Evolutionary conservation across 805 yeast genomes (phyloP).

Genomic region (Lachancea kluyveri): DNA sequence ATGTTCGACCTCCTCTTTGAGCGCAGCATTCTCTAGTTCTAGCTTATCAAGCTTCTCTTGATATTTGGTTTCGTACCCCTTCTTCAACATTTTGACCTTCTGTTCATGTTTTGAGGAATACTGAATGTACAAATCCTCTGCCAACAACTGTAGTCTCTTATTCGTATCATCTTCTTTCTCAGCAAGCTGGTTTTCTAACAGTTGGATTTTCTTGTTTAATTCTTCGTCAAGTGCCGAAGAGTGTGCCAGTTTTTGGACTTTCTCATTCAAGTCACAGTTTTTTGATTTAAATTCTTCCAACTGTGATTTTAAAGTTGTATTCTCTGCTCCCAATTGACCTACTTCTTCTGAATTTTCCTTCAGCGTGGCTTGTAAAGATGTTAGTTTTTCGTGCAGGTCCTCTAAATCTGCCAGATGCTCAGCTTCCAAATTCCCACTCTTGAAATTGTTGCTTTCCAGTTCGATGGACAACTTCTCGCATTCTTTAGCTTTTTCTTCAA

Average conservation of each 20-base stretch:
- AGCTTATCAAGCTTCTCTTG: constrained; percentile 38
- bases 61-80: constrained; percentile 52
- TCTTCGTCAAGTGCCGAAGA: background rate
- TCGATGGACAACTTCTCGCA: constrained; percentile 18
- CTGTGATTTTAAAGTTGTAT: constrained; percentile 22
- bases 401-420: constrained; percentile 35
- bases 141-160: constrained; percentile 51
- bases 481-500: constrained; percentile 13
- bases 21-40: constrained; percentile 38
- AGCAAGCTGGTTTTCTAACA: constrained; percentile 30
- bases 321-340: constrained; percentile 22
- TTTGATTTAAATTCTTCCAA: constrained; percentile 18
- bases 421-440: constrained; percentile 24
- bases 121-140: constrained; percentile 65
- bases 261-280: constrained; percentile 5
- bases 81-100: constrained; percentile 57
- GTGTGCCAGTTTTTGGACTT: constrained; percentile 7
- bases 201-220: constrained; percentile 23
- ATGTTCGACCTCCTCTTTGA: constrained; percentile 47
- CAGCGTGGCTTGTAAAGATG: constrained; percentile 28
- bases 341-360: constrained; percentile 26
- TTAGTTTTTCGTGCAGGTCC: constrained; percentile 31
- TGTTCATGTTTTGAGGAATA: constrained; percentile 73
- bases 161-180: constrained; percentile 45
- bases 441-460: constrained; percentile 25